Conservation (phyloP, 1,284 basidiomycete species). For the Pyrrhoderma lamaoense region DNA sequence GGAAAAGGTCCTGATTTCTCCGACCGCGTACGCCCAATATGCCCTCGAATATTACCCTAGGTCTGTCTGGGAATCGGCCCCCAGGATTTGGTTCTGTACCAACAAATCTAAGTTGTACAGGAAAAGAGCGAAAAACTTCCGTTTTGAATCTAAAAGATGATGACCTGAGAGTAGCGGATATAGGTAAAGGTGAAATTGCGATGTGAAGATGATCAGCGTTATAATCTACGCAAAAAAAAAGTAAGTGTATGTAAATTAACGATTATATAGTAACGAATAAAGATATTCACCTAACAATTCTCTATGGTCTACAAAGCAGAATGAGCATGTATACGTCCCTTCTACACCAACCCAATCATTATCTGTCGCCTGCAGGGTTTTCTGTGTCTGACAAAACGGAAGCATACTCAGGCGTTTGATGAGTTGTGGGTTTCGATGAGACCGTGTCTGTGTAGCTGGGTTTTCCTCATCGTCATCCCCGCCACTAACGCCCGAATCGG, state of each 20-base stretch:
- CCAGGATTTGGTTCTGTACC: conserved; percentile 34
- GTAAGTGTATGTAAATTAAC: not conserved
- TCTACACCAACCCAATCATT: conserved; percentile 60
- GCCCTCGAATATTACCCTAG: conserved; percentile 49
- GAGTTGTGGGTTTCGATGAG: conserved; percentile 21
- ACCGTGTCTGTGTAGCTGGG: not conserved
- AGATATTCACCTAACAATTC: conserved; percentile 6
- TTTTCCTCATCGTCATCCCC: not conserved
- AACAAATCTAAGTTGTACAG: conserved; percentile 26
- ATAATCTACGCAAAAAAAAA: not conserved
- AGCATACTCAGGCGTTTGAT: not conserved
- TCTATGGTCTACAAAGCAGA: conserved; percentile 59
- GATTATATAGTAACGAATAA: not conserved
- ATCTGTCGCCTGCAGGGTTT: conserved; percentile 25
- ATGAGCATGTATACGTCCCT: conserved; percentile 53
- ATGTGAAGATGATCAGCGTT: not conserved
- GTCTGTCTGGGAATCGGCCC: conserved; percentile 38
- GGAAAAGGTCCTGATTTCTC: too few species aligned
- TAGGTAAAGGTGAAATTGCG: not conserved
- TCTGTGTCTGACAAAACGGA: conserved; percentile 43
- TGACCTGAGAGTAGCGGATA: not conserved
- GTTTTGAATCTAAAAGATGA: too few species aligned
- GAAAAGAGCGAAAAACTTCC: conserved; percentile 46
- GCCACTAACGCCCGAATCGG: not conserved
- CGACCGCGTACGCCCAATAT: conserved; percentile 26